These are phyloP conservation scores for Hygrophoropsis aurantiaca DNA, from an alignment of 768 basidiomycete genomes.

Conservation along the genomic window DNA sequence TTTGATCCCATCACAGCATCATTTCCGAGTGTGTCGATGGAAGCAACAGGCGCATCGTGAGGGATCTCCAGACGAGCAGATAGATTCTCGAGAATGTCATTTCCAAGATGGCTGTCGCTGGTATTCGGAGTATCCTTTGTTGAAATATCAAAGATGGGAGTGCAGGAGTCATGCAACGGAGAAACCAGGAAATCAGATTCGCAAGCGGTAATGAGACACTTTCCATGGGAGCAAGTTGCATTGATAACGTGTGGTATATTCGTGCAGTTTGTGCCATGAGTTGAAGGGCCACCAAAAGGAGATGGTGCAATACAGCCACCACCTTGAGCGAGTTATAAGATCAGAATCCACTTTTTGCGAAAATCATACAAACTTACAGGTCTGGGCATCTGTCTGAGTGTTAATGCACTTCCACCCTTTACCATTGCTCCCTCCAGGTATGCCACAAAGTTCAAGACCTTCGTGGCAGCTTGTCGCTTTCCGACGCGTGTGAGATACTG, in stretches of 20 bases:
- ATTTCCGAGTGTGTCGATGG: neutral
- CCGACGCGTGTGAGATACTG: constrained; percentile 16
- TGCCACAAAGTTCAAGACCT: constrained; percentile 26
- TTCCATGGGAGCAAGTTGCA: constrained; percentile 25
- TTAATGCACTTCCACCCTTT: constrained; percentile 32
- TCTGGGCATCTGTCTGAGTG: constrained; percentile 19
- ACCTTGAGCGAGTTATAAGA: constrained; percentile 18
- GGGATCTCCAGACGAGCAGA: neutral
- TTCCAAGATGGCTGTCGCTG: no score
- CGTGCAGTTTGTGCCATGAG: constrained; percentile 31
- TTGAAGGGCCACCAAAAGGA: constrained; percentile 14
- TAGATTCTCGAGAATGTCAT: no score
- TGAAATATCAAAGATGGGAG: neutral
- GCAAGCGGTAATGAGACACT: constrained; percentile 29
- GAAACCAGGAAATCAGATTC: constrained; percentile 15
- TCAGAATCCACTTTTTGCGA: neutral
- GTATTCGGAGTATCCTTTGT: no score
- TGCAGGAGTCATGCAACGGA: constrained; percentile 12
- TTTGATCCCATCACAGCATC: no score
- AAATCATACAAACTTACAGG: constrained; percentile 25
- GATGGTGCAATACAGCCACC: constrained; percentile 33
- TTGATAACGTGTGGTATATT: constrained; percentile 25
- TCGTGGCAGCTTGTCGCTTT: constrained; percentile 18
- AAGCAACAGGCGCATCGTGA: neutral
- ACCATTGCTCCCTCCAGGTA: constrained; percentile 10